These are phyloP conservation scores for Tricholoma matsutake DNA, from an alignment of 768 basidiomycete genomes.

Conservation along the genomic window DNA sequence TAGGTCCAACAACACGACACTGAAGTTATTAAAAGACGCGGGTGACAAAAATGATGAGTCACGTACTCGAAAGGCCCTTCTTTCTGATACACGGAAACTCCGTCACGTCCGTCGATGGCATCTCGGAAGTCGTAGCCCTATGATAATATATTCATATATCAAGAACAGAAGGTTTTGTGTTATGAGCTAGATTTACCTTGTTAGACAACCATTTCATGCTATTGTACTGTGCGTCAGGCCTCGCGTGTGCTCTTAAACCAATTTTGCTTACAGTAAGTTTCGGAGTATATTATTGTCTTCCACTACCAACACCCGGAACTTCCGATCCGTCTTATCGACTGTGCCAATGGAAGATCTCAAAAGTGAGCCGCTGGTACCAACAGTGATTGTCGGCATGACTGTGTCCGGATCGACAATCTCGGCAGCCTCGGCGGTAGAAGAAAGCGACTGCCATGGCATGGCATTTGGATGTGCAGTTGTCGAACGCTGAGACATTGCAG, in stretches of 20 bases:
- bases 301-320: slow-evolving; percentile 72
- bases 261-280: slow-evolving; percentile 65
- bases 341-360: slow-evolving; percentile 64
- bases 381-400: slow-evolving; percentile 42
- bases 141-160: not conserved
- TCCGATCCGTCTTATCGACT: slow-evolving; percentile 39
- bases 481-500: slow-evolving; percentile 52
- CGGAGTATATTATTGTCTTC: slow-evolving; percentile 90
- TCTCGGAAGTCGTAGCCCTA: slow-evolving; percentile 74
- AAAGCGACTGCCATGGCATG: slow-evolving; percentile 29
- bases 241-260: slow-evolving; percentile 6
- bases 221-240: not conserved
- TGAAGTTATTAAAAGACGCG: slow-evolving; percentile 26
- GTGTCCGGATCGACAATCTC: slow-evolving; percentile 24
- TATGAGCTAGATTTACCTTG: slow-evolving; percentile 35
- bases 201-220: slow-evolving; percentile 65
- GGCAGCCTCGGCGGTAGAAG: slow-evolving; percentile 22
- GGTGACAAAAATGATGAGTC: not conserved
- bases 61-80: slow-evolving; percentile 87
- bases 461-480: slow-evolving; percentile 45
- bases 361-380: slow-evolving; percentile 63
- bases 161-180: not conserved
- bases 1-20: slow-evolving; percentile 83
- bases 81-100: slow-evolving; percentile 68
- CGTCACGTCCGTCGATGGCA: slow-evolving; percentile 82